Evolutionary conservation across 2,329 filamentous ascomycete species (phyloP).

Genomic region (Grosmannia huntii): DNA sequence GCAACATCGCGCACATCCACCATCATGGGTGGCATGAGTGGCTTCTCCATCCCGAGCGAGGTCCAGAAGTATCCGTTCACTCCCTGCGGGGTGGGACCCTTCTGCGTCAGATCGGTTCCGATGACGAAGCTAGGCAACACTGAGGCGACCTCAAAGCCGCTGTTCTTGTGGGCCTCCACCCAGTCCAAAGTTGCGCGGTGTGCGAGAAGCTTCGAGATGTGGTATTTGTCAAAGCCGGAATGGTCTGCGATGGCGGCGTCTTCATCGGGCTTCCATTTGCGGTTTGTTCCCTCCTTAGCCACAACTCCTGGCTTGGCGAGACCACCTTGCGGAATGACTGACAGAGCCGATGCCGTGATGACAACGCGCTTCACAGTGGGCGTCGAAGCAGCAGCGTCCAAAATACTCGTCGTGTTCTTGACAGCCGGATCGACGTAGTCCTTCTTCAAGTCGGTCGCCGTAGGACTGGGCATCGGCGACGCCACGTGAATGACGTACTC

Average conservation of each 20-base stretch:
- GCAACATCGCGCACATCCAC: slow-evolving; percentile 1
- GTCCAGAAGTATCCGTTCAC: not conserved
- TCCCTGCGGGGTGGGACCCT: not conserved
- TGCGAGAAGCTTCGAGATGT: slow-evolving; percentile 14
- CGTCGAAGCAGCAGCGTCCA: not conserved
- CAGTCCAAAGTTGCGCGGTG: slow-evolving; percentile 8
- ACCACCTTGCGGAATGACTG: not conserved
- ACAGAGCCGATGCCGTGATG: not conserved
- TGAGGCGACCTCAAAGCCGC: slow-evolving; percentile 3
- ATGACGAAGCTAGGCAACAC: slow-evolving; percentile 7
- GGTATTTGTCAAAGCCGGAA: slow-evolving; percentile 13
- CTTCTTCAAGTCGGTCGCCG: not conserved
- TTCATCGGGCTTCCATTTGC: not conserved
- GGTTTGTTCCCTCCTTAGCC: not conserved
- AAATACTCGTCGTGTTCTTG: not conserved
- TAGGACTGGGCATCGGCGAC: not conserved
- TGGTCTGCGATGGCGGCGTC: not conserved
- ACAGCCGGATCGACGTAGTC: not conserved
- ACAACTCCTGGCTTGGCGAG: not conserved
- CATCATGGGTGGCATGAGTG: not conserved
- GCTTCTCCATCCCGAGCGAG: not conserved
- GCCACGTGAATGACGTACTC: not conserved
- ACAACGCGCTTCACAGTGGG: not conserved
- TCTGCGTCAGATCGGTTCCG: slow-evolving; percentile 3
- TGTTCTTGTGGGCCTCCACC: slow-evolving; percentile 1